Percentiles rank a stretch among this genome's conserved stretches.
phyloP scores from a whole-genome alignment of 2,329 filamentous ascomycete genomes.

The Trichoderma sp. region DNA sequence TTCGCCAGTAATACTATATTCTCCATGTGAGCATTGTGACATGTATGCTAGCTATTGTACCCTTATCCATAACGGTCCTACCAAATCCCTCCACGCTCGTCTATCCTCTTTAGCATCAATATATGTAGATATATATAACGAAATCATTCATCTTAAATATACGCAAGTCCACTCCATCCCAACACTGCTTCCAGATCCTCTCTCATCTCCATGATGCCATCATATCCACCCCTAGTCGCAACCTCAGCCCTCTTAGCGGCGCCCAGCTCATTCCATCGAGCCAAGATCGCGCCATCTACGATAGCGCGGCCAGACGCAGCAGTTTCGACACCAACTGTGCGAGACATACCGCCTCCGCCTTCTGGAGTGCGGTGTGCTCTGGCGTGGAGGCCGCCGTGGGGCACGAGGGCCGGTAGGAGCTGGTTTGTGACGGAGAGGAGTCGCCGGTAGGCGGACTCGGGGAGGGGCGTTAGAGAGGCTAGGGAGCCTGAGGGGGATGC shows the following conservation, averaged over 20 bases:
- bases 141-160: constrained; percentile 40
- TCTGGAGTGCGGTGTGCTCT: constrained; percentile 67
- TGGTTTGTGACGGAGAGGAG: constrained; percentile 79
- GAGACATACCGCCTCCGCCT: constrained; percentile 43
- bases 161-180: constrained; percentile 62
- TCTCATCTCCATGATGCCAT: constrained; percentile 63
- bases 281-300: constrained; percentile 74
- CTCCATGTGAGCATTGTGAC: neutral
- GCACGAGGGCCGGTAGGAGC: constrained; percentile 71
- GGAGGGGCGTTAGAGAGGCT: constrained; percentile 71
- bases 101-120: neutral
- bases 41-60: neutral
- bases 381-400: constrained; percentile 78
- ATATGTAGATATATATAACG: neutral
- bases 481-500: constrained; percentile 75
- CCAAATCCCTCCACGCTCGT: neutral
- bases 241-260: constrained; percentile 71
- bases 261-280: constrained; percentile 72
- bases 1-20: neutral
- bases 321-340: constrained; percentile 53
- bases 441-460: constrained; percentile 79
- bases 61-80: neutral
- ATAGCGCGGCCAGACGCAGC: constrained; percentile 60
- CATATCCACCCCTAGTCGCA: constrained; percentile 67
- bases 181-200: constrained; percentile 65